A percentile compares a stretch with the other conserved stretches of the same genome.
Evolutionary conservation across 805 yeast genomes (phyloP).

Genomic region (Wickerhamiella occidentalis): DNA sequence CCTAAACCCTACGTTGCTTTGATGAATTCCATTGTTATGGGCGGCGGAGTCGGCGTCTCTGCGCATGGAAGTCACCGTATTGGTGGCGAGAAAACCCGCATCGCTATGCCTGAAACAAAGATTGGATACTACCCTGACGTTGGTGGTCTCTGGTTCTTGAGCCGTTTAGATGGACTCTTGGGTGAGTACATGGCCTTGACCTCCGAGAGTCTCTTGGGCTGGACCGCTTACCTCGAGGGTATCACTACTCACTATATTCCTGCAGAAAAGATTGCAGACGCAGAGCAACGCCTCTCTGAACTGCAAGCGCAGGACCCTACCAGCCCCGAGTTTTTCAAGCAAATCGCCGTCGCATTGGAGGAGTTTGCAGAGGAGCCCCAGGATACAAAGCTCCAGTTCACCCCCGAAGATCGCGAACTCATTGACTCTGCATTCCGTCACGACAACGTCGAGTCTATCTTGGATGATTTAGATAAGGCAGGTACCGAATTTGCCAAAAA

Average conservation of each 20-base stretch:
- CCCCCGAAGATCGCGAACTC: slow-evolving; percentile 43
- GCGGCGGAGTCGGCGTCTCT: slow-evolving; percentile 91
- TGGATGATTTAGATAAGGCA: slow-evolving; percentile 40
- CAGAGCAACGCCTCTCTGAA: slow-evolving; percentile 53
- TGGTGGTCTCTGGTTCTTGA: slow-evolving; percentile 82
- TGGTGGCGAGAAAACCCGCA: slow-evolving; percentile 79
- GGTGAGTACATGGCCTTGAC: slow-evolving; percentile 83
- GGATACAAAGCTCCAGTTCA: slow-evolving; percentile 42
- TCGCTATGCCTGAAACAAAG: slow-evolving; percentile 97
- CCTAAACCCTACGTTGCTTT: slow-evolving; percentile 76
- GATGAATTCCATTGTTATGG: slow-evolving; percentile 92
- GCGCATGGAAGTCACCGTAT: slow-evolving; percentile 86
- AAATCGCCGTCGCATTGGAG: slow-evolving; percentile 62
- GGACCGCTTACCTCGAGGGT: slow-evolving; percentile 73
- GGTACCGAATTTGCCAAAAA: slow-evolving; percentile 54
- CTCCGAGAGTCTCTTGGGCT: slow-evolving; percentile 64
- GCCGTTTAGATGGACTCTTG: slow-evolving; percentile 66
- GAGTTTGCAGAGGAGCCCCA: slow-evolving; percentile 44
- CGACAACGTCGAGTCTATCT: slow-evolving; percentile 40
- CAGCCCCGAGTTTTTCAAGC: slow-evolving; percentile 27
- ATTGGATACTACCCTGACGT: slow-evolving; percentile 96
- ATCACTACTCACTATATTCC: slow-evolving; percentile 85
- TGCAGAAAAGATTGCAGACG: slow-evolving; percentile 45
- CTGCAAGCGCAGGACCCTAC: slow-evolving; percentile 31
- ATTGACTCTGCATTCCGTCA: slow-evolving; percentile 60